Conservation (phyloP, 2,329 filamentous ascomycete genomes). For the Epichloe sibirici region DNA sequence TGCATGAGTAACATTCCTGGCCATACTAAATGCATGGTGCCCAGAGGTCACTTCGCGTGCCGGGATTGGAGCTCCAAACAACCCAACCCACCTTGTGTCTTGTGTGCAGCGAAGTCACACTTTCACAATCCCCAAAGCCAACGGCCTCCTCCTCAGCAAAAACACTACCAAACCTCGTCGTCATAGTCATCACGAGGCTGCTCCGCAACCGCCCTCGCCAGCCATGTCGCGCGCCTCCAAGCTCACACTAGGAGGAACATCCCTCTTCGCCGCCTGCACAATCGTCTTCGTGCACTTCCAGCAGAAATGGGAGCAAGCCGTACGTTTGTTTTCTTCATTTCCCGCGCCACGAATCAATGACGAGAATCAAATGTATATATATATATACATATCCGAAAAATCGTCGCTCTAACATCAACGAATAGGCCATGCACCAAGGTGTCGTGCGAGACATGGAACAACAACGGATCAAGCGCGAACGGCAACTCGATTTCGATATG, state of each 20-base stretch:
- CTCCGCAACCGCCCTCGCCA: neutral
- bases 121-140: neutral
- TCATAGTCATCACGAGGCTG: neutral
- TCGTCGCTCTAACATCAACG: neutral
- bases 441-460: slow-evolving; percentile 93
- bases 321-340: slow-evolving; percentile 31
- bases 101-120: too few species aligned
- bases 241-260: slow-evolving; percentile 67
- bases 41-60: neutral
- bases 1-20: neutral
- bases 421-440: slow-evolving; percentile 85
- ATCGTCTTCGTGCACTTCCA: slow-evolving; percentile 82
- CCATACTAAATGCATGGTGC: neutral
- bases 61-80: too few species aligned
- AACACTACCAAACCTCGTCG: neutral
- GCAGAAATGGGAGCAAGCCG: slow-evolving; percentile 71
- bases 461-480: slow-evolving; percentile 78
- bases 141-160: neutral
- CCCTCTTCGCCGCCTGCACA: slow-evolving; percentile 62
- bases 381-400: neutral
- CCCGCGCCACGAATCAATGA: neutral
- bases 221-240: slow-evolving; percentile 85
- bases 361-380: too few species aligned
- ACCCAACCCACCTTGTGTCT: too few species aligned
- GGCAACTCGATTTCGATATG: slow-evolving; percentile 89